Conservation (phyloP, 1,284 basidiomycete species). For the Pholiota adiposa region DNA sequence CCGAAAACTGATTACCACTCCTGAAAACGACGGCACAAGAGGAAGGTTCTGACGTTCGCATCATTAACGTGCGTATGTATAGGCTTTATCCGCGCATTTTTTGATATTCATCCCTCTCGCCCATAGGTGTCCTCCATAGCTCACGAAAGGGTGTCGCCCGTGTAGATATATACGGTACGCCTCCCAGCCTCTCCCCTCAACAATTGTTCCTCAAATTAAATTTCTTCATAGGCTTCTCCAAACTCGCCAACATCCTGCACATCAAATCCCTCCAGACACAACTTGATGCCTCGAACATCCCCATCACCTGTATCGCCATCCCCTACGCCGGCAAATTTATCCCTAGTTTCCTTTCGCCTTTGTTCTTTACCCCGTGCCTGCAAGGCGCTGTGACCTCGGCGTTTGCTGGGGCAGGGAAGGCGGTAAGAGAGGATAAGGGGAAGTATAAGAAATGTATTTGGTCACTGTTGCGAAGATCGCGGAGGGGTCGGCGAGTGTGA, state of each 20-base stretch:
- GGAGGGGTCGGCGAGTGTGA: constrained; percentile 7
- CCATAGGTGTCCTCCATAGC: constrained; percentile 22
- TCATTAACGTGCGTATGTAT: constrained; percentile 47
- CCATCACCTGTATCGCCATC: constrained; percentile 33
- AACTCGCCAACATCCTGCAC: constrained; percentile 30
- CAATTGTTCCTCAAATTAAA: too few relatives aligned
- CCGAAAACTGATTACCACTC: constrained; percentile 50
- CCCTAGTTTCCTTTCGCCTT: constrained; percentile 13
- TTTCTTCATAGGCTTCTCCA: constrained; percentile 28
- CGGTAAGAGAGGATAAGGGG: constrained; percentile 27
- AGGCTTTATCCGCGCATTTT: constrained; percentile 13
- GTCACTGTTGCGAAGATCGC: constrained; percentile 19
- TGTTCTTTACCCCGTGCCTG: constrained; percentile 28
- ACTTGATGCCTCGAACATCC: constrained; percentile 22
- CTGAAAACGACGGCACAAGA: constrained; percentile 47
- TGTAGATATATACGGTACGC: too few relatives aligned
- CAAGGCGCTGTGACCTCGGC: constrained; percentile 37
- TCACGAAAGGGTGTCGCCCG: constrained; percentile 17
- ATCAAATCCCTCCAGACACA: constrained; percentile 30
- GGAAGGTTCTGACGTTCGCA: constrained; percentile 51
- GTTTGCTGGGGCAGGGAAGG: constrained; percentile 38
- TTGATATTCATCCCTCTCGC: too few relatives aligned
- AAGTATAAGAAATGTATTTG: constrained; percentile 33
- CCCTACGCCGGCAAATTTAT: constrained; percentile 23
- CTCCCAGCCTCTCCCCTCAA: too few relatives aligned